phyloP scores from a whole-genome alignment of 352 stramenopile genomes.

The Pythium sp. region DNA sequence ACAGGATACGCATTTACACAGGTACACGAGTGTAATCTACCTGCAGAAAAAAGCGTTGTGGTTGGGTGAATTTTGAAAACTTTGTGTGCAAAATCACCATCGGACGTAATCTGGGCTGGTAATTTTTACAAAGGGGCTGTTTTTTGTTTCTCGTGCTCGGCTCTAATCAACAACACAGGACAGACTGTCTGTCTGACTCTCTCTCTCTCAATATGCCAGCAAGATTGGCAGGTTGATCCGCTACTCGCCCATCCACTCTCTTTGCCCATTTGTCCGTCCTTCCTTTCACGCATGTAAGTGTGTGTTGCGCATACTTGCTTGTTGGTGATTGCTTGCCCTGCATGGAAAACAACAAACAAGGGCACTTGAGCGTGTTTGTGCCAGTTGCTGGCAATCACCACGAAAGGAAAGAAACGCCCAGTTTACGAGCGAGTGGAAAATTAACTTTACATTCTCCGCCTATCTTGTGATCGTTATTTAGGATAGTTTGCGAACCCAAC shows the following conservation, averaged over 20 bases:
- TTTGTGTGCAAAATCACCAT: background rate
- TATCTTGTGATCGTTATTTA: background rate
- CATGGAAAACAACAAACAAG: background rate
- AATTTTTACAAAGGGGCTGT: background rate
- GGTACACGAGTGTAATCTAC: background rate
- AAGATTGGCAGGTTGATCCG: background rate
- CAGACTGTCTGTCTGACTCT: background rate
- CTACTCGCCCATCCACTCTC: background rate
- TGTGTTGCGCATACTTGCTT: background rate
- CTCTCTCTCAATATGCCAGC: background rate
- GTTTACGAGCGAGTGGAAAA: background rate
- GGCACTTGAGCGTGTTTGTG: background rate
- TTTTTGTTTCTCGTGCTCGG: background rate
- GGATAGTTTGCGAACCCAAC: background rate
- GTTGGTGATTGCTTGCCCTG: background rate
- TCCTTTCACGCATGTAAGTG: background rate
- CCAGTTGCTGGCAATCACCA: background rate
- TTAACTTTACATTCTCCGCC: background rate
- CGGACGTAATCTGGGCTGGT: background rate
- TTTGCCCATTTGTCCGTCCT: background rate
- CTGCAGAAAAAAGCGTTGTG: background rate
- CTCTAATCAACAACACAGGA: background rate
- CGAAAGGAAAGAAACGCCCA: background rate
- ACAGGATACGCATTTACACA: background rate
- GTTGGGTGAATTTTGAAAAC: background rate